These are phyloP conservation scores for Rhodamnia argentea DNA, from an alignment of 345 rosid species.

Conservation along the genomic window DNA sequence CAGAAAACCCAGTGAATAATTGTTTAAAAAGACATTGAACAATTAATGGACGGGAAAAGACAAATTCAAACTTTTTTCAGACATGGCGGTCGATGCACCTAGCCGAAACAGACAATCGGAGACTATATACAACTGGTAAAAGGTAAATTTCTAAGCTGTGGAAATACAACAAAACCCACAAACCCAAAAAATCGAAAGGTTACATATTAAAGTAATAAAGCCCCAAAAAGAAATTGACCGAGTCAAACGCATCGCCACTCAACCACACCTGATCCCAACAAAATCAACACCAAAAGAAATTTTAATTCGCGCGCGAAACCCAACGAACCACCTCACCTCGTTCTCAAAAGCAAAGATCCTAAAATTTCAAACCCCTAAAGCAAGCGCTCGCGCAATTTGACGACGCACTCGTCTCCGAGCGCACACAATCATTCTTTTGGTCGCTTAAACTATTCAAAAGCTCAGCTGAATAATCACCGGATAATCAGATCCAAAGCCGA, in stretches of 20 bases:
- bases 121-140: slow-evolving; percentile 4
- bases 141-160: background rate
- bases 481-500: slow-evolving; percentile 49
- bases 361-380: background rate
- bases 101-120: slow-evolving; percentile 19
- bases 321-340: background rate
- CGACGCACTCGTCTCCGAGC: background rate
- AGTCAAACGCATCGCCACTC: slow-evolving; percentile 50
- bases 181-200: slow-evolving; percentile 19
- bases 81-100: slow-evolving; percentile 28
- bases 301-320: slow-evolving; percentile 47
- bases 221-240: slow-evolving; percentile 18
- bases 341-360: background rate
- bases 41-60: slow-evolving; percentile 40
- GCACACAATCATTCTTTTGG: background rate
- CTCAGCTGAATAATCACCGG: slow-evolving; percentile 23
- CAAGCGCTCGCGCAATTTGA: background rate
- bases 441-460: no score
- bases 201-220: slow-evolving; percentile 15
- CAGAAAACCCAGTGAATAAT: background rate
- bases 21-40: background rate
- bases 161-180: slow-evolving; percentile 13
- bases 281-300: slow-evolving; percentile 4
- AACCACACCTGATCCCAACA: slow-evolving; percentile 25
- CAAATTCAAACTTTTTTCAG: slow-evolving; percentile 52